Evolutionary conservation across 306 rosid species (phyloP).

Genomic region (Pterocarpus macrocarpus): DNA sequence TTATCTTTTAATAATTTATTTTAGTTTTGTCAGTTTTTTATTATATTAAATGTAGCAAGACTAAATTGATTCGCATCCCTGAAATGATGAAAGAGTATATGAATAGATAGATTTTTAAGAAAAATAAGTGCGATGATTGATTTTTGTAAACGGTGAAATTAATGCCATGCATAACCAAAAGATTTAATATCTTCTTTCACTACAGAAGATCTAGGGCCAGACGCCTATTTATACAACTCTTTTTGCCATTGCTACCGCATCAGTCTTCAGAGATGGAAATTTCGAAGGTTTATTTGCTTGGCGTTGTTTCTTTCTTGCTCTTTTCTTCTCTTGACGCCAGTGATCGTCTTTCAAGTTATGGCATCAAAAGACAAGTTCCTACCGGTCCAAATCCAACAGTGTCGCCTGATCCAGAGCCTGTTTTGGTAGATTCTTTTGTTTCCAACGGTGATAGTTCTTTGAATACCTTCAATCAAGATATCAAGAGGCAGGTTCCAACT

Average conservation of each 20-base stretch:
- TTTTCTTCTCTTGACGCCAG: neutral
- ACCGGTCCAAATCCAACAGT: neutral
- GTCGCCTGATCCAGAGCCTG: neutral
- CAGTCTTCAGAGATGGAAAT: neutral
- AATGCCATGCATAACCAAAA: too few species aligned
- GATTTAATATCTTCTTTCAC: too few species aligned
- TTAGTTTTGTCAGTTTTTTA: too few species aligned
- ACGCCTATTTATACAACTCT: too few species aligned
- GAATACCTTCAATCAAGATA: neutral
- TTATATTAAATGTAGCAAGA: too few species aligned
- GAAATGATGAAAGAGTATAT: too few species aligned
- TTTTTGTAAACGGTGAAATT: too few species aligned
- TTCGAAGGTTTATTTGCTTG: neutral
- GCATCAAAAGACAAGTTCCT: neutral
- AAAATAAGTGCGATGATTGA: too few species aligned
- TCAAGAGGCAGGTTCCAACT: neutral
- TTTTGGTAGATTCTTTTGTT: neutral
- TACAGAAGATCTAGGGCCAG: too few species aligned
- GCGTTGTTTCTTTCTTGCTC: neutral
- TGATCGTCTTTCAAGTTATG: neutral
- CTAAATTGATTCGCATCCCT: too few species aligned
- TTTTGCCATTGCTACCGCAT: neutral
- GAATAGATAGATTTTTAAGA: too few species aligned
- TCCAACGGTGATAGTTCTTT: neutral
- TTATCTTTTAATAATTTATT: too few species aligned